phyloP scores from a whole-genome alignment of 768 basidiomycete species.

The Lactarius hengduanensis region DNA sequence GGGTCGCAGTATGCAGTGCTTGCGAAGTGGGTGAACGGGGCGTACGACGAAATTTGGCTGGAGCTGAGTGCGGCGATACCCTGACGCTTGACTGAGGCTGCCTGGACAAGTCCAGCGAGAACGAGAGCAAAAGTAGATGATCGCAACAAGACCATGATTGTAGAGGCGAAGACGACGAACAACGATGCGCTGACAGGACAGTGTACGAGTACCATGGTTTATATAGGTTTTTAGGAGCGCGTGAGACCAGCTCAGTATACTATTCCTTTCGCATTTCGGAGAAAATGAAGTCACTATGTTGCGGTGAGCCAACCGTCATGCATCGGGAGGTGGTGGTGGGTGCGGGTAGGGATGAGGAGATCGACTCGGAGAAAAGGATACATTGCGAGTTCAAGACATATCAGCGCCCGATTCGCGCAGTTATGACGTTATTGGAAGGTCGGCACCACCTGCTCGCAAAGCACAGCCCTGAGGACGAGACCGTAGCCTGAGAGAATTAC shows the following conservation, averaged over 20 bases:
- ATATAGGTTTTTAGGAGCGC: neutral
- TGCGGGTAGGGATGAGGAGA: neutral
- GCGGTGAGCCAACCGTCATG: neutral
- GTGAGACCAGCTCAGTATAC: neutral
- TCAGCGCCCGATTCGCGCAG: neutral
- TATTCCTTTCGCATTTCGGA: neutral
- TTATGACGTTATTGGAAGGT: neutral
- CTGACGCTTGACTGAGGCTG: conserved; percentile 15
- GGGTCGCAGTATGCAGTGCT: conserved; percentile 37
- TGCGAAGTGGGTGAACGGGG: conserved; percentile 36
- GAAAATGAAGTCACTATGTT: neutral
- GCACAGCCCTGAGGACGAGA: neutral
- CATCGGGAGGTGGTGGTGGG: neutral
- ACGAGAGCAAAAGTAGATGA: neutral
- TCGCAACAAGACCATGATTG: conserved; percentile 5
- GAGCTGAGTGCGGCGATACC: conserved; percentile 30
- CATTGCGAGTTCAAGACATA: neutral
- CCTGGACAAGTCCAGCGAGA: neutral
- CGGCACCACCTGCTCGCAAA: neutral
- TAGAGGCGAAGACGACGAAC: neutral
- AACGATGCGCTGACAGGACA: neutral
- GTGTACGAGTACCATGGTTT: neutral
- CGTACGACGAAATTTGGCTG: conserved; percentile 33
- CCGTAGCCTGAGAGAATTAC: neutral
- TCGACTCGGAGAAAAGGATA: neutral